phyloP scores from a whole-genome alignment of 2,329 filamentous ascomycete genomes.

The Neofusicoccum laricinum region DNA sequence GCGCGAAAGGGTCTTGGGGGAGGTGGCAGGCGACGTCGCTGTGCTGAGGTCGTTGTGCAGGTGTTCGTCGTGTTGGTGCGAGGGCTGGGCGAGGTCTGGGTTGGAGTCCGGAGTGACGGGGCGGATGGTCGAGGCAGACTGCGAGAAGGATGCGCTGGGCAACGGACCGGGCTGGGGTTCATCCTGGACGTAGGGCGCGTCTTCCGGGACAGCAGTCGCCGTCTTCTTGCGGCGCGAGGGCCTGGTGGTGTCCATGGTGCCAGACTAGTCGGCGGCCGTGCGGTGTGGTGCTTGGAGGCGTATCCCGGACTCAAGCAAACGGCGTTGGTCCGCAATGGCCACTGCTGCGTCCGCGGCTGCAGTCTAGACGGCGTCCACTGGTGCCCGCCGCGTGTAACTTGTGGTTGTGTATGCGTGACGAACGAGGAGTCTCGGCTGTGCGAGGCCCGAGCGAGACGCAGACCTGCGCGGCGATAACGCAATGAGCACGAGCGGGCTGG shows the following conservation, averaged over 20 bases:
- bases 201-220: conserved; percentile 7
- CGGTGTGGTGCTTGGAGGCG: background rate
- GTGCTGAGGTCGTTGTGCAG: conserved; percentile 22
- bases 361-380: background rate
- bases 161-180: background rate
- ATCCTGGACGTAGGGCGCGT: conserved; percentile 12
- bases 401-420: conserved; percentile 15
- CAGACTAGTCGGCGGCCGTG: conserved; percentile 7
- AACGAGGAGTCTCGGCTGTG: conserved; percentile 8
- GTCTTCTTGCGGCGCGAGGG: conserved; percentile 15
- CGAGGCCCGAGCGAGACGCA: conserved; percentile 14
- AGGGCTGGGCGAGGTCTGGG: conserved; percentile 24
- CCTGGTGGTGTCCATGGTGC: conserved; percentile 17
- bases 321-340: background rate
- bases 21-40: conserved; percentile 14
- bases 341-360: background rate
- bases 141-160: conserved; percentile 12
- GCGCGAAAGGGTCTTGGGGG: conserved; percentile 10
- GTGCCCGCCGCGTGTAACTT: conserved; percentile 16
- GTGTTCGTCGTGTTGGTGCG: conserved; percentile 26
- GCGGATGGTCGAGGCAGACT: conserved; percentile 52
- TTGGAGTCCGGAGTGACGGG: conserved; percentile 63
- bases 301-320: conserved; percentile 1
- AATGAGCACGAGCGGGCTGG: conserved; percentile 8
- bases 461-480: conserved; percentile 7